Evolutionary conservation across 148 eudicot genomes (phyloP).

Genomic region (Amaranthus cruentus): DNA sequence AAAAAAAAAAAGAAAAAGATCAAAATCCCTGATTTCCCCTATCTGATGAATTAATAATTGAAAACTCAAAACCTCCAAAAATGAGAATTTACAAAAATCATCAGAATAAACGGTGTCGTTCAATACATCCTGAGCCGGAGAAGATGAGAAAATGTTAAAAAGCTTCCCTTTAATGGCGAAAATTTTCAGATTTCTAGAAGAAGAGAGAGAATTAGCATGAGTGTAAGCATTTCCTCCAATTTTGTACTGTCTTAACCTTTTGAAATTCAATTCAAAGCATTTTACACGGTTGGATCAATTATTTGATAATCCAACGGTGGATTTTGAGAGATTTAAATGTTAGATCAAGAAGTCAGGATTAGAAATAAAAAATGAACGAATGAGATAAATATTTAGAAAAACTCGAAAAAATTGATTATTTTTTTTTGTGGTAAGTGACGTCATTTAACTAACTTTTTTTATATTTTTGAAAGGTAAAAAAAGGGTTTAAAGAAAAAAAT

Average conservation of each 20-base stretch:
- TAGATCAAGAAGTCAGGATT: background rate
- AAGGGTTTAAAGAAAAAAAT: conserved; percentile 8
- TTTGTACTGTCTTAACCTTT: conserved; percentile 19
- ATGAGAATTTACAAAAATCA: background rate
- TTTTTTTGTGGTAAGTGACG: conserved; percentile 30
- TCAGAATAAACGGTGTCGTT: background rate
- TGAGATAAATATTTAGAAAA: background rate
- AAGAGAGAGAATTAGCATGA: background rate
- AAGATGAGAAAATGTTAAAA: background rate
- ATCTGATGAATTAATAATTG: background rate
- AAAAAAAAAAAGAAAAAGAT: background rate
- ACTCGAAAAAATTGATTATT: background rate
- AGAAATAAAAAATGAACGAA: conserved; percentile 15
- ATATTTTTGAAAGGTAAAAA: background rate
- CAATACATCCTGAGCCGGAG: background rate
- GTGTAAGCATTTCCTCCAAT: conserved; percentile 11
- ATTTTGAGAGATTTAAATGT: conserved; percentile 14
- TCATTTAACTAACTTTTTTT: conserved; percentile 3
- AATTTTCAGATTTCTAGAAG: background rate
- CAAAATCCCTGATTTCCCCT: background rate
- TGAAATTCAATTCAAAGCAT: conserved; percentile 34
- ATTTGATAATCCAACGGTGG: conserved; percentile 13
- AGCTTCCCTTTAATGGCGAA: conserved; percentile 6
- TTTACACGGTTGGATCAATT: conserved; percentile 20
- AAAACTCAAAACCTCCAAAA: background rate